Base-by-base conservation (phyloP, 2,329 filamentous ascomycete species). In the Trichoderma sp. region DNA sequence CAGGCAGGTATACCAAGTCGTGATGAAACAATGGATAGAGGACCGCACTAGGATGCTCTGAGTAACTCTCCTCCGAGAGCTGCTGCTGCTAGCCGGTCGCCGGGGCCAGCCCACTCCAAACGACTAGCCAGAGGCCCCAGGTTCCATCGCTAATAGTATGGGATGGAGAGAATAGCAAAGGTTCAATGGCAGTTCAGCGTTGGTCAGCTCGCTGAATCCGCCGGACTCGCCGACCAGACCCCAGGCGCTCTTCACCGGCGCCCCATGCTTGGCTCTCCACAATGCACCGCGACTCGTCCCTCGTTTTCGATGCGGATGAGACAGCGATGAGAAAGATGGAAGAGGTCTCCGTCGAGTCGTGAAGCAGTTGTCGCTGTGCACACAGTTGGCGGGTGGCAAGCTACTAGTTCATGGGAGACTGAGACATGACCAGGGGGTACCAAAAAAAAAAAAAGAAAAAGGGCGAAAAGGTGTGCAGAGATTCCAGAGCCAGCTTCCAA, bases 121-220 rank as follows among this genome's bases (percentile, higher is more conserved):
- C 52, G 35, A 52, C 62, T 40, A 33, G 52, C 52, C 27, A 40
- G 24, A 31, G 14, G 52, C 33, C 33, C 37, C 37, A 40, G 37
- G 40, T 19, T n/a, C 40, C 40, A 43, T 47, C 53, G 47, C 63
- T 57, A 65, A 65, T 19, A 35, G 33, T 35, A 35, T 35, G 33
- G 33, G 4, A 13, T 13, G 33, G 33, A 14, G 33, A 35, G 33
- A 35, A 35, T 14, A 14, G 1, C 4, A 3, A 31, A n/a, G 27
- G 35, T 35, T 57, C 62, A 35, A 35, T 65, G 62, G 62, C 53
- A 40, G 43, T 57, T 21, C 29, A 43, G 35, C 37, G 63, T 66
- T 58, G 63, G 63, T 66, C 63, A 66, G 53, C 63, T 24, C 31
- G 47, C 27, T 58, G 63, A 59, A 66, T 66, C 55, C 63, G 63